Evolutionary conservation across 1,284 basidiomycete species (phyloP).

Genomic region (Malassezia brasiliensis): DNA sequence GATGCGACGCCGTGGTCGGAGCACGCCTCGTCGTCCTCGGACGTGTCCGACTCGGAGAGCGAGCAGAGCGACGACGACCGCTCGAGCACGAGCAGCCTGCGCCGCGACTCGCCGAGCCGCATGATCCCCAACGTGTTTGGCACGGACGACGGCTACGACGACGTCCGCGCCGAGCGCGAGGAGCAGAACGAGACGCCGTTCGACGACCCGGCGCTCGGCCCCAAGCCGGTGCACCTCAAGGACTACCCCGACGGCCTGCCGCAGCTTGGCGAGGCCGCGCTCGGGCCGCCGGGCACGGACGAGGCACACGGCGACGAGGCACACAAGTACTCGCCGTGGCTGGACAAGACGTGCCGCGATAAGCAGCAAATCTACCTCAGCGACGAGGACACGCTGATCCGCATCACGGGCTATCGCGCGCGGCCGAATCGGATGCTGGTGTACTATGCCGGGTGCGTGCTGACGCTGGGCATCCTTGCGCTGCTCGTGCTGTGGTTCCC

Average conservation of each 20-base stretch:
- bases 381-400: constrained; percentile 82
- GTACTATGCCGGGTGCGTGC: constrained; percentile 65
- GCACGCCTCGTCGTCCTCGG: constrained; percentile 24
- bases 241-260: constrained; percentile 15
- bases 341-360: constrained; percentile 36
- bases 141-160: constrained; percentile 29
- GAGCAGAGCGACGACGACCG: constrained; percentile 30
- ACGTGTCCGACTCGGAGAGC: constrained; percentile 19
- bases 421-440: constrained; percentile 58
- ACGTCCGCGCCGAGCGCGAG: constrained; percentile 31
- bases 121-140: constrained; percentile 36
- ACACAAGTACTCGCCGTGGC: constrained; percentile 22
- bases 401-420: constrained; percentile 79
- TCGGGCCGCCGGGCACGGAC: not conserved
- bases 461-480: constrained; percentile 66
- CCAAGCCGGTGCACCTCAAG: constrained; percentile 12
- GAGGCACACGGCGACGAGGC: constrained; percentile 6
- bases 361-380: constrained; percentile 75
- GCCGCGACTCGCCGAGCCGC: constrained; percentile 8
- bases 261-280: not conserved
- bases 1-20: constrained; percentile 19
- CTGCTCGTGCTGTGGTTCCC: constrained; percentile 91
- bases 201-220: constrained; percentile 16
- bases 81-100: constrained; percentile 9
- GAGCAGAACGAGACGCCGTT: constrained; percentile 20